Conservation (phyloP, 176 grass and related monocot genomes). For the Cocos nucifera region DNA sequence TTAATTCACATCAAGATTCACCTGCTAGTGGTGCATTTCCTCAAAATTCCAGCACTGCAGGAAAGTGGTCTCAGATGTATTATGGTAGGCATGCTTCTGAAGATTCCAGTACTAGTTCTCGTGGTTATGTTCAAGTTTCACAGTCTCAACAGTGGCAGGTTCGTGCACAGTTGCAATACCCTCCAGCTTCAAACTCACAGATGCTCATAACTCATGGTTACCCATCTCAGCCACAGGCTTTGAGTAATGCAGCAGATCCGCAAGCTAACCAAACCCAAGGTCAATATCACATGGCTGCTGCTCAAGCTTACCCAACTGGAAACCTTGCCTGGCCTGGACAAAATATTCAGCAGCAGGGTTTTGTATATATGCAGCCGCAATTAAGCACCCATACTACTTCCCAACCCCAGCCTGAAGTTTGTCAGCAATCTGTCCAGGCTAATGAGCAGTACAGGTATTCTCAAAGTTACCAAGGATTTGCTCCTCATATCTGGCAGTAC, state of each 20-base stretch:
- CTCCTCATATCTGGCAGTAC: slow-evolving; percentile 78
- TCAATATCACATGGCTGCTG: slow-evolving; percentile 35
- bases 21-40: slow-evolving; percentile 27
- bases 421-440: slow-evolving; percentile 25
- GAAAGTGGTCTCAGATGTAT: slow-evolving; percentile 10
- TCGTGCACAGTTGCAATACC: slow-evolving; percentile 20
- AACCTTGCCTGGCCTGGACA: slow-evolving; percentile 34
- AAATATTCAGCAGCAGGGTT: slow-evolving; percentile 35
- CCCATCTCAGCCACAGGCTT: slow-evolving; percentile 19
- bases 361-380: slow-evolving; percentile 34
- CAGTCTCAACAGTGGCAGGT: slow-evolving; percentile 16
- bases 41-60: slow-evolving; percentile 24
- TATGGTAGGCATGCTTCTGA: slow-evolving; percentile 18
- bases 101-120: slow-evolving; percentile 11
- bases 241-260: slow-evolving; percentile 3
- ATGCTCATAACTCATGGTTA: slow-evolving; percentile 16
- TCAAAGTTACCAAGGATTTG: slow-evolving; percentile 47
- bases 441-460: slow-evolving; percentile 37
- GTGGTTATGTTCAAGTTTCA: slow-evolving; percentile 24
- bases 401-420: slow-evolving; percentile 34
- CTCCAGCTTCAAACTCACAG: slow-evolving; percentile 8
- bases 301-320: slow-evolving; percentile 41
- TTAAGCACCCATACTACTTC: slow-evolving; percentile 29
- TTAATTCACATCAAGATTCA: slow-evolving; percentile 22
- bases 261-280: slow-evolving; percentile 31